Base-by-base conservation (phyloP, 352 stramenopile species). In the Pythium sukuiense region DNA sequence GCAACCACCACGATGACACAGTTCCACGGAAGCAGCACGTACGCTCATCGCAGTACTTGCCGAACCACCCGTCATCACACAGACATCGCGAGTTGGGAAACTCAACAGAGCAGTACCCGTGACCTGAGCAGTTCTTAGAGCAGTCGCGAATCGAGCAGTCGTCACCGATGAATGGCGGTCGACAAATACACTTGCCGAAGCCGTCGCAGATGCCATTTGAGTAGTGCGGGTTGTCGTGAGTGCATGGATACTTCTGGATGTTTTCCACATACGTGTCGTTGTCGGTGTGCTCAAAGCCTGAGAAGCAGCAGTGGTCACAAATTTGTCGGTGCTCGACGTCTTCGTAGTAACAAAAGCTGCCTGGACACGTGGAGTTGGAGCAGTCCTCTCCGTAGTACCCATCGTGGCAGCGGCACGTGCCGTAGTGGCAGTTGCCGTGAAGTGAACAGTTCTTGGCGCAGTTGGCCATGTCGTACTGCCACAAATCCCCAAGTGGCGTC, bases 331-430 rank as follows among this genome's bases (percentile, higher is more conserved):
- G 80, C 3, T 66, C 85, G 5, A 81, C 79, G 29, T 96, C 85
- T 63, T 98, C 83, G 73, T 98, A 98, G 29, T 81, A 73, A 66
- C 97, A 99, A 32, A 91, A 98, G 39, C 90, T 96, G 2, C 96
- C 97, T 0, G 96, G 95, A 65, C 96, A 99, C 7, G 91, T 80
- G 20, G 85, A 88, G 69, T 99, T 99, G 11, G 89, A 98, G 72
- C 97, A 99, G 71, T 99, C 97, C 2, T 90, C 66, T n/a, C 97
- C 96, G 67, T 98, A 99, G 72, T 97, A 99, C 14, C 96, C 97
- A 56, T 96, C 87, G 63, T 98, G 63, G 69, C 96, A 99, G n/a
- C 83, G 77, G 59, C 95, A 99, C 58, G 92, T 97, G 8, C 96
- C 96, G 64, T 90, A 95, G 33, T 79, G 79, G 71, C 97, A 99